Percentiles rank a stretch among this genome's conserved stretches.
phyloP scores from a whole-genome alignment of 2,329 filamentous ascomycete species.

The Colletotrichum cordylinicola region DNA sequence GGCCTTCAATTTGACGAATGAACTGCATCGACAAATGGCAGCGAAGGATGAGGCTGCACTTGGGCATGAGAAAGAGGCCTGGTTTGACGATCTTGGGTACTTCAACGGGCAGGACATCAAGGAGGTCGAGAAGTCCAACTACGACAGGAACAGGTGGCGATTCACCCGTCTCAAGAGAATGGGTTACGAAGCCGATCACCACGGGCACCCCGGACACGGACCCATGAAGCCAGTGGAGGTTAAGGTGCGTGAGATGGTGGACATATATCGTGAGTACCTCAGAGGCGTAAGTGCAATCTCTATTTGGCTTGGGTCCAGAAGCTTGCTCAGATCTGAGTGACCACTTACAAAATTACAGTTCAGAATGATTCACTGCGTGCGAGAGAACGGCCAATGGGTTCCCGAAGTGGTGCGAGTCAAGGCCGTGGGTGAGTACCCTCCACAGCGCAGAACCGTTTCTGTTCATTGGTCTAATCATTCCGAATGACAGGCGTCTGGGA shows the following conservation, averaged over 20 bases:
- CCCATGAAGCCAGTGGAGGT: not conserved
- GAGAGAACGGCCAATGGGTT: not conserved
- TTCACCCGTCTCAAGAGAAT: not conserved
- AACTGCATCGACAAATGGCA: not conserved
- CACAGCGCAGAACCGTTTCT: accelerated
- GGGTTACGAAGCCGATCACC: not conserved
- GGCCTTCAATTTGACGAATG: not conserved
- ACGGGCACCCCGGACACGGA: not conserved
- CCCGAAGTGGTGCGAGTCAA: not conserved
- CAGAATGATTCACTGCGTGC: not conserved
- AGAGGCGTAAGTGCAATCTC: not conserved
- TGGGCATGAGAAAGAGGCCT: not conserved
- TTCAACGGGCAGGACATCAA: not conserved
- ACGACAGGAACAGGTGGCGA: not conserved
- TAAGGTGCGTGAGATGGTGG: not conserved
- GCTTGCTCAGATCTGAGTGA: accelerated
- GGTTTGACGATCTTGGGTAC: not conserved
- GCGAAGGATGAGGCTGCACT: not conserved
- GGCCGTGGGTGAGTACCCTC: conserved; percentile 6
- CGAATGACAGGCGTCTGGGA: conserved; percentile 50
- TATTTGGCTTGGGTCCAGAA: not conserved
- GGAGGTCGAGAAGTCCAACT: not conserved
- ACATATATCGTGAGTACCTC: not conserved
- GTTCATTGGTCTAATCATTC: not conserved
- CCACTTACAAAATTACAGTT: not conserved